Base-by-base conservation (phyloP, 495 filamentous ascomycete species). In the Daldinia bambusicola region DNA sequence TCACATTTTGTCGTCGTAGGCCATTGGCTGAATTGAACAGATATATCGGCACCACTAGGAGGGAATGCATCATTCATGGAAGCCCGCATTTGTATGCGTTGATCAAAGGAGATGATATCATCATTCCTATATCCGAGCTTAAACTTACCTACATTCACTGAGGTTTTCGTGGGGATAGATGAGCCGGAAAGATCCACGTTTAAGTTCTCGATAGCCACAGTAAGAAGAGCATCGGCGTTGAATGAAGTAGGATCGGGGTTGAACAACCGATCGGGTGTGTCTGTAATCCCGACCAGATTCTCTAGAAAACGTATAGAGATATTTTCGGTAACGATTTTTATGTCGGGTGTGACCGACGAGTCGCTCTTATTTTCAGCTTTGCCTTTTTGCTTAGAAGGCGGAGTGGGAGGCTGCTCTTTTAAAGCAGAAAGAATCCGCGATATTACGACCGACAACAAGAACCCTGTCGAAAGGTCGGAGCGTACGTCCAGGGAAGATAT, bases 71-170 rank as follows among this genome's bases (percentile, higher is more conserved):
- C 89, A 69, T 87, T 84, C 9, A 89, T 85, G 16, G 93, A 94
- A 64, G 91, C 86, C 55, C 89, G 86, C 89, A 95, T 87, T 71
- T 87, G 87, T 66, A 89, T 77, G 16, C 83, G 82, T 16, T 82
- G 81, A 62, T 88, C 88, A 69, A 97, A 97, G 22, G 91, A 91
- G 56, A 97, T 77, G 34, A 97, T 88, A 66, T 89, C 83, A 32
- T 91, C 89, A n/a, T 88, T 85, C 6, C 86, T 85, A 78, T 92
- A 93, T 8, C 91, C 92, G 60, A 97, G 87, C 0, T 76, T 81
- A 74, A 97, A 90, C 66, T 89, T 93, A 43, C 89, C 84, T 2
- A 95, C 74, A 37, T 78, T 77, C 4, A 90, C 16, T 40, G 77
- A 82, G 2, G 84, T 80, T 14, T 81, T 80, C 7, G 75, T 82